Evolutionary conservation across 768 basidiomycete genomes (phyloP), one percentile per base, ranked within the genome.

Genomic region (Cystobasidium onofrii): DNA sequence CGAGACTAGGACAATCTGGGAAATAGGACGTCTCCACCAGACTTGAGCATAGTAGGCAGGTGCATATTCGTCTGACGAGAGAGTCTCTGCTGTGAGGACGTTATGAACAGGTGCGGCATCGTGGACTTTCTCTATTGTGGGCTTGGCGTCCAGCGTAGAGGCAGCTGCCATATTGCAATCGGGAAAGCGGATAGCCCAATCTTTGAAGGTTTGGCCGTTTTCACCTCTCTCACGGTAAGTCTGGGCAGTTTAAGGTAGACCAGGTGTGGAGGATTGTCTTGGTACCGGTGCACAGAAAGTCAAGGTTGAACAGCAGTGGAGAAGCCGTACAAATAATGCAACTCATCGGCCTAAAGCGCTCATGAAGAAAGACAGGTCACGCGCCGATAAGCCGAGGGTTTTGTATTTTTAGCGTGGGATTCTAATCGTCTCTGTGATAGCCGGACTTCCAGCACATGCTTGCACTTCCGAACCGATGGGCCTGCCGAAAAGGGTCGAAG

Each of bases 1-100:
- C 13, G 65, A 67, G 9, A 67, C 65, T 3, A 67, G 25, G 44
- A 67, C 34, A 43, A 67, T 52, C 50, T 67, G 65, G 44, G 39
- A 50, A 46, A 67, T 54, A 20, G 65, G 65, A 13, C 50, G 10
- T 36, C 25, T 67, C 36, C 44, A 67, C 65, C 65, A 67, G 2
- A 46, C 12, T 46, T 67, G 65, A 27, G 12, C 63, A 64, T 64
- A 64, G 63, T 36, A 64, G 12, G 63, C 63, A 39, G 34, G 63
- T 15, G 63, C 63, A 64, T 64, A 64, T 44, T 64, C 63, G 13
- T 44, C 63, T 3, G 10, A 6, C 3, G 63, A 36, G 15, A 64
- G 39, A 6, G 63, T 43, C 23, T 64, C 63, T 44, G 63, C 34
- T 20, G 63, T 64, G 6, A 64, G 12, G 41, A 64, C 25, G 3